Percentiles rank a stretch among this genome's conserved stretches.
Conservation (phyloP, 164 flowering plant genomes). For the Tetrastigma voinierianum region DNA sequence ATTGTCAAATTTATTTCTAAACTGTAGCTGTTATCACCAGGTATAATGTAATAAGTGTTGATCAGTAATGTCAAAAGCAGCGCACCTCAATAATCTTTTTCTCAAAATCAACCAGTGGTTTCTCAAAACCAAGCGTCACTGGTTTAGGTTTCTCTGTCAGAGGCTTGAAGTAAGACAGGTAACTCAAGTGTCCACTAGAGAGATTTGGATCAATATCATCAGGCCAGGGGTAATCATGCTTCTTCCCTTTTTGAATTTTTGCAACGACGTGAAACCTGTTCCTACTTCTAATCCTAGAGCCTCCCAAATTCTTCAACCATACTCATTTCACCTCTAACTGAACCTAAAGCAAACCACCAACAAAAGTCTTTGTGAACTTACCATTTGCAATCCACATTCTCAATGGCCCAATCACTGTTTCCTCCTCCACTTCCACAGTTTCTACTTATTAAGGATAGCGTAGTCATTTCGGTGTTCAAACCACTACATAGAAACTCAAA, state of each 20-base stretch:
- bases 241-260: background rate
- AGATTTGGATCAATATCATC: constrained; percentile 1
- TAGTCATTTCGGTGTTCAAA: constrained; percentile 14
- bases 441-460: constrained; percentile 17
- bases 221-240: constrained; percentile 2
- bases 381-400: constrained; percentile 11
- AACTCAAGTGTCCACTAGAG: constrained; percentile 6
- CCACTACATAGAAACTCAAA: background rate
- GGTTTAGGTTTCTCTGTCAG: constrained; percentile 33
- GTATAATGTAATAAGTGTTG: background rate
- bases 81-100: constrained; percentile 23
- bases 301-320: constrained; percentile 5
- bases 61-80: constrained; percentile 2
- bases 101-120: constrained; percentile 32
- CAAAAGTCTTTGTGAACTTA: constrained; percentile 7
- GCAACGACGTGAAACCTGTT: background rate
- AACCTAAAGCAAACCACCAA: constrained; percentile 15
- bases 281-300: constrained; percentile 1
- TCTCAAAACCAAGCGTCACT: constrained; percentile 36
- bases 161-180: constrained; percentile 31
- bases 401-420: constrained; percentile 4
- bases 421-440: constrained; percentile 9
- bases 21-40: no score
- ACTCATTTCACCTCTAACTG: constrained; percentile 17
- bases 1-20: no score